Conservation (phyloP, 148 eudicot genomes). For the Rhododendron griersonianum region DNA sequence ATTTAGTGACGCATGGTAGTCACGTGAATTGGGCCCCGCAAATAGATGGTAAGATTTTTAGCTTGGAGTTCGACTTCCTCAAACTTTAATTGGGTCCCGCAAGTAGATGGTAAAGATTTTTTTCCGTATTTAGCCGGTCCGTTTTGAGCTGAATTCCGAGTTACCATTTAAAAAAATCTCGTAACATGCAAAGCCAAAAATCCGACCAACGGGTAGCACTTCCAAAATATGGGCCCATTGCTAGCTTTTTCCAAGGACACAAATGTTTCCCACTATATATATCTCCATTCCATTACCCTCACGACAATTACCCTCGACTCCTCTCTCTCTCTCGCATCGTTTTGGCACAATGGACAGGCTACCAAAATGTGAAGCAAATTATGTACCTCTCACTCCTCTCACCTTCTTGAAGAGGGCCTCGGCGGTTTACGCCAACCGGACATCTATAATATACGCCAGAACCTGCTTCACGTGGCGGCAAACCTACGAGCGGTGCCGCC, state of each 20-base stretch:
- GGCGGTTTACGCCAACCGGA: slow-evolving; percentile 49
- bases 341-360: slow-evolving; percentile 46
- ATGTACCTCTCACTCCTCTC: slow-evolving; percentile 63
- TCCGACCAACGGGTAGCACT: too few species aligned
- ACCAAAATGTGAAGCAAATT: slow-evolving; percentile 64
- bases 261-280: neutral
- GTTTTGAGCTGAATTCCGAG: too few species aligned
- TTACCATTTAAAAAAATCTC: too few species aligned
- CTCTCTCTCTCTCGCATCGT: neutral
- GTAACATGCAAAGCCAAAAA: too few species aligned
- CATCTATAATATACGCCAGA: slow-evolving; percentile 56
- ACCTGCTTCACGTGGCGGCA: slow-evolving; percentile 68
- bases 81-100: too few species aligned
- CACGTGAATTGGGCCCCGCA: too few species aligned
- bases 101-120: too few species aligned
- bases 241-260: neutral
- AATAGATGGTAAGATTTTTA: too few species aligned
- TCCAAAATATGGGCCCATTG: neutral
- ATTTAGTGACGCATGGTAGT: too few species aligned
- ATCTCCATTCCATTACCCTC: neutral
- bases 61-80: too few species aligned
- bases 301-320: neutral
- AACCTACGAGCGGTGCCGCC: slow-evolving; percentile 71
- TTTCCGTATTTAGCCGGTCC: too few species aligned
- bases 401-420: slow-evolving; percentile 75